Percentiles rank a stretch among this genome's conserved stretches.
These are phyloP conservation scores for Pterula multifida DNA, from an alignment of 1,284 basidiomycete species.

Conservation along the genomic window DNA sequence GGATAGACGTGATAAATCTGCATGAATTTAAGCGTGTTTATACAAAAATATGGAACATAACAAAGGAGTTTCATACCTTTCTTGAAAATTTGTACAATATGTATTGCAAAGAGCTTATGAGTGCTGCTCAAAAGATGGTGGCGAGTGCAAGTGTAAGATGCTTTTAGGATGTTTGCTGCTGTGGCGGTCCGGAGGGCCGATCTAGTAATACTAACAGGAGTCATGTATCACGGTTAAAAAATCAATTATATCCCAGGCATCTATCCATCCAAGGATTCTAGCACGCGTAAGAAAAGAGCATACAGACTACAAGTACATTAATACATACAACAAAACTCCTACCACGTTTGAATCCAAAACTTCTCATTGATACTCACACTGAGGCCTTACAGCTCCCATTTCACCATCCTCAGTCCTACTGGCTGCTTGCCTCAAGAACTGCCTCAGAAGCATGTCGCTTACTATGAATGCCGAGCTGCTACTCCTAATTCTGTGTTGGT, in stretches of 20 bases:
- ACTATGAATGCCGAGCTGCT: constrained; percentile 14
- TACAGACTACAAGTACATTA: not conserved
- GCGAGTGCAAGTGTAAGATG: not conserved
- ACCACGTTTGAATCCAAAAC: not conserved
- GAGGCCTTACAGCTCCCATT: constrained; percentile 7
- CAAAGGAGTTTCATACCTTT: too few relatives aligned
- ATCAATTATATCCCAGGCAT: too few relatives aligned
- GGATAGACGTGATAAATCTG: too few relatives aligned
- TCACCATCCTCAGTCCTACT: constrained; percentile 10
- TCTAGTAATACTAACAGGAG: too few relatives aligned
- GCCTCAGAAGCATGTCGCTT: constrained; percentile 23
- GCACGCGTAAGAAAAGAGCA: too few relatives aligned
- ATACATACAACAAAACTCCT: too few relatives aligned
- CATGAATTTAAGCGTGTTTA: too few relatives aligned
- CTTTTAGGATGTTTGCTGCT: not conserved
- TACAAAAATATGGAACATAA: too few relatives aligned
- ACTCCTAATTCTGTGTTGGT: constrained; percentile 24
- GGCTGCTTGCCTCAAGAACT: constrained; percentile 13
- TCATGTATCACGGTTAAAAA: too few relatives aligned
- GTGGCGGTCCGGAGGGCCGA: not conserved
- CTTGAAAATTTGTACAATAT: too few relatives aligned
- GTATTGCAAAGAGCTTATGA: too few relatives aligned
- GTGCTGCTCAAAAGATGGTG: not conserved
- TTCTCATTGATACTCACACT: constrained; percentile 20
- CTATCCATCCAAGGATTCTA: too few relatives aligned